Conservation (phyloP, 2,329 filamentous ascomycete genomes). For the Stachybotrys echinatus region DNA sequence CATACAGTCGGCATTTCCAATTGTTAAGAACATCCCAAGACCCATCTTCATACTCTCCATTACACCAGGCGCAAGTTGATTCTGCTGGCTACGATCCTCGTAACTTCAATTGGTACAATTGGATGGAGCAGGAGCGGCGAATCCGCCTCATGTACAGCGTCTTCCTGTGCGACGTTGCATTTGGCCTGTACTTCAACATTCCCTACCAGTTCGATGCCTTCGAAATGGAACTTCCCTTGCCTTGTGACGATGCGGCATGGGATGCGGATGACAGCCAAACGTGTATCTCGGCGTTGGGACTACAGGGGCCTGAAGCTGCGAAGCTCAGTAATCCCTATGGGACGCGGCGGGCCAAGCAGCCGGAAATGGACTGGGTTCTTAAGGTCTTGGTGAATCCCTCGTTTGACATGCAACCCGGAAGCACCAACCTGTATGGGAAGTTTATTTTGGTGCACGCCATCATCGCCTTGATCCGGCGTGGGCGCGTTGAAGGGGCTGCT, state of each 20-base stretch:
- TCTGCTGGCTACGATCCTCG: conserved; percentile 39
- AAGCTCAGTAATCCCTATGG: conserved; percentile 54
- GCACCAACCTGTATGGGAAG: conserved; percentile 68
- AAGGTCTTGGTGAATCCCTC: conserved; percentile 54
- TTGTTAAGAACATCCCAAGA: conserved; percentile 49
- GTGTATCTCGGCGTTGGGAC: conserved; percentile 60
- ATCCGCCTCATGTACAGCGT: conserved; percentile 61
- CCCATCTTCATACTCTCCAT: conserved; percentile 46
- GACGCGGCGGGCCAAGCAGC: conserved; percentile 58
- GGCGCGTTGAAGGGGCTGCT: conserved; percentile 33
- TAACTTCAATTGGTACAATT: conserved; percentile 59
- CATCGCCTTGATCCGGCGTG: conserved; percentile 51
- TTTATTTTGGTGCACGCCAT: conserved; percentile 69
- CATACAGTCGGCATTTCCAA: conserved; percentile 50
- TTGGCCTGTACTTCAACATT: conserved; percentile 69
- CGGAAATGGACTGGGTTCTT: conserved; percentile 57
- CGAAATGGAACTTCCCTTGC: conserved; percentile 63
- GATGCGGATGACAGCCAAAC: conserved; percentile 55
- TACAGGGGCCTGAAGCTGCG: conserved; percentile 53
- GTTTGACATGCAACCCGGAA: conserved; percentile 55
- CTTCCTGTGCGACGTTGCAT: conserved; percentile 58
- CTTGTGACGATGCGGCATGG: conserved; percentile 69
- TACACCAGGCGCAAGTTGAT: conserved; percentile 53
- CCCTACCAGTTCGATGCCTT: conserved; percentile 56
- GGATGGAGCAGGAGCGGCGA: conserved; percentile 68